A percentile compares a stretch with the other conserved stretches of the same genome.
phyloP scores from a whole-genome alignment of 208 protist species.

The Tritrichomonas musculus region DNA sequence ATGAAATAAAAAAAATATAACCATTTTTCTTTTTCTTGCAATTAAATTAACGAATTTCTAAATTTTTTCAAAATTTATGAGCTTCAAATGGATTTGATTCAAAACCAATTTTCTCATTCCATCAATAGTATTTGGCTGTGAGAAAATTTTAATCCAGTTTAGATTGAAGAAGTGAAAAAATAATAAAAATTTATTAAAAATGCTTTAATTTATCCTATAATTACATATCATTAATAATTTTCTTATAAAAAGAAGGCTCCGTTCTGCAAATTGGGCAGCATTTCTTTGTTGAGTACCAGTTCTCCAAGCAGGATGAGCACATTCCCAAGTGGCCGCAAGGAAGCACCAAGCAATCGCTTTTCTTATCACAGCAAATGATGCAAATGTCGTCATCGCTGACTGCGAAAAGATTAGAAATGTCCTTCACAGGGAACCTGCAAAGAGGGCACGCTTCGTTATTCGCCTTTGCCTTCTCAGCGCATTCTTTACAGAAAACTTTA shows the following conservation, averaged over 20 bases:
- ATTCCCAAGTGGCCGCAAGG: neutral
- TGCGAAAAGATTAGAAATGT: neutral
- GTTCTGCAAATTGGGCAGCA: neutral
- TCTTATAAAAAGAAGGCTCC: neutral
- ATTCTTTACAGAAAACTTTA: neutral
- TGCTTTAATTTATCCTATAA: too few species aligned
- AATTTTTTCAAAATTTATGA: too few species aligned
- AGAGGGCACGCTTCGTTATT: neutral
- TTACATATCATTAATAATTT: neutral
- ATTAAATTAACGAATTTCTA: too few species aligned
- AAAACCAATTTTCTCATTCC: too few species aligned
- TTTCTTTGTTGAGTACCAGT: neutral
- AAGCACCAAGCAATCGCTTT: neutral
- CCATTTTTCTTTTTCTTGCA: too few species aligned
- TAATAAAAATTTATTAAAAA: too few species aligned
- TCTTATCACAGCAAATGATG: neutral
- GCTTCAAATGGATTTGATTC: too few species aligned
- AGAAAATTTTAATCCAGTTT: too few species aligned
- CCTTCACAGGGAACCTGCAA: neutral
- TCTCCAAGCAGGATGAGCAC: neutral
- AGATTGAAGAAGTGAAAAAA: too few species aligned
- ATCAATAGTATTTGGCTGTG: too few species aligned
- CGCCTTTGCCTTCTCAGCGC: neutral
- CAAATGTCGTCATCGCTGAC: neutral
- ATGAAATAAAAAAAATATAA: too few species aligned